Evolutionary conservation across 169 alveolate genomes (phyloP), one percentile per base, ranked within the genome.

Genomic region (Plasmodium inui): DNA sequence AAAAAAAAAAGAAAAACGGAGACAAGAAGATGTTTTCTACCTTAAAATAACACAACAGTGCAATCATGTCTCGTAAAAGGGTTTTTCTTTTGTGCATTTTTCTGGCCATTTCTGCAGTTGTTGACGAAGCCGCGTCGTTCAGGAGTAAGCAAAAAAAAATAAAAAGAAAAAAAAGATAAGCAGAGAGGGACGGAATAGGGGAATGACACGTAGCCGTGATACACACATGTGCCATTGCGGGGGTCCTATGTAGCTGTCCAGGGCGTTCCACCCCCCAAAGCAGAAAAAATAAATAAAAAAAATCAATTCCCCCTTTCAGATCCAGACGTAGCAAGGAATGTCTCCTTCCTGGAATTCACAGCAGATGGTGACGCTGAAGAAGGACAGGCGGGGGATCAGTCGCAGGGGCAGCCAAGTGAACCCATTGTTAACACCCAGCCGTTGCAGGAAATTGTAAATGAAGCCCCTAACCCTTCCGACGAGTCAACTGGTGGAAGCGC

Each of bases 41-140:
- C 57, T 53, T 85, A 85, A 85, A 72, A 50, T 53, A 85, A 73
- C 55, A 50, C 34, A 44, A 30, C 41, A 78, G 34, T 72, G 34
- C 17, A 81, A 72, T 28, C 74, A 88, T 88, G 93, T 88, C 93
- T 88, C 50, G 57, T 61, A 6, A 76, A 55, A 88, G 82, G 44
- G 50, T 83, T 37, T 88, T 88, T 78, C 80, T 78, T 57, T 22
- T 78, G 30, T 78, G 78, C 50, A 76, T 88, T 88, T 88, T 88
- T 50, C 70, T 88, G 46, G 93, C 82, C 41, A 55, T 88, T 19
- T 74, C 88, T 55, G 61, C 93, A 53, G 37, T 88, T 61, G n/a
- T 30, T 67, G 83, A 88, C 50, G 80, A 55, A 50, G 82, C n/a
- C 19, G 70, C 46, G 30, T 67, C 88, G 46, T 44, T 88, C n/a